These are phyloP conservation scores for Chalciporus pseudorubinellus DNA, from an alignment of 768 basidiomycete species.

Conservation along the genomic window DNA sequence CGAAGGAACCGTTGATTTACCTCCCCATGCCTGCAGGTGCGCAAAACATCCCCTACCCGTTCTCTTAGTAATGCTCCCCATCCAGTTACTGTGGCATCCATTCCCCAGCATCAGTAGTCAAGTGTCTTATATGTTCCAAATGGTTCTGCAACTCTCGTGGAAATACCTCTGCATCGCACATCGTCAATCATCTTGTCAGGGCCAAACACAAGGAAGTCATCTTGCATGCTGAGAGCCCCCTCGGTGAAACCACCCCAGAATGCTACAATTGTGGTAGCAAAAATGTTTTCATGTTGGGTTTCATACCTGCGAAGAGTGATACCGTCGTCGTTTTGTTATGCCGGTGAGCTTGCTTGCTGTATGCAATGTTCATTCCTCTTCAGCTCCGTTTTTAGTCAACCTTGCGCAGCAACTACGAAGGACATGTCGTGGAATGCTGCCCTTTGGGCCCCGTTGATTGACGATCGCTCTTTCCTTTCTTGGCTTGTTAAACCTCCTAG, in stretches of 20 bases:
- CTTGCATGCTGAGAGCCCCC: constrained; percentile 88
- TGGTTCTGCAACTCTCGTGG: constrained; percentile 99
- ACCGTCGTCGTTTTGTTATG: constrained; percentile 97
- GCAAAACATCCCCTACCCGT: constrained; percentile 19
- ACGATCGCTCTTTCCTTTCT: constrained; percentile 97
- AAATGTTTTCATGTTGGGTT: constrained; percentile 99
- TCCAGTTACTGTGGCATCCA: constrained; percentile 96
- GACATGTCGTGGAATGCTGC: constrained; percentile 99
- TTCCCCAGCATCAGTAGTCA: constrained; percentile 95
- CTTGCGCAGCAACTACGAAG: constrained; percentile 94
- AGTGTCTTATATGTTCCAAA: constrained; percentile 86
- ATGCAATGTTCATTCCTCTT: neutral
- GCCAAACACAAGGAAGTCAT: constrained; percentile 99
- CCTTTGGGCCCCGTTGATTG: constrained; percentile 97
- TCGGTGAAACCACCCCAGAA: constrained; percentile 97
- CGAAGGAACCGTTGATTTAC: constrained; percentile 72
- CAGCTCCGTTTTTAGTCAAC: constrained; percentile 60
- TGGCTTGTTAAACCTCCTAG: constrained; percentile 98
- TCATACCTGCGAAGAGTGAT: constrained; percentile 98
- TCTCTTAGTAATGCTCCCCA: constrained; percentile 9
- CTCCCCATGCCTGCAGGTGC: constrained; percentile 94
- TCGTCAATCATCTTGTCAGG: constrained; percentile 98
- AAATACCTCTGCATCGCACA: constrained; percentile 97
- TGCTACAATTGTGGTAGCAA: constrained; percentile 99
- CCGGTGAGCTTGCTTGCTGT: constrained; percentile 53